phyloP scores from a whole-genome alignment of 495 filamentous ascomycete genomes.

The Aspergillus heteromorphus region DNA sequence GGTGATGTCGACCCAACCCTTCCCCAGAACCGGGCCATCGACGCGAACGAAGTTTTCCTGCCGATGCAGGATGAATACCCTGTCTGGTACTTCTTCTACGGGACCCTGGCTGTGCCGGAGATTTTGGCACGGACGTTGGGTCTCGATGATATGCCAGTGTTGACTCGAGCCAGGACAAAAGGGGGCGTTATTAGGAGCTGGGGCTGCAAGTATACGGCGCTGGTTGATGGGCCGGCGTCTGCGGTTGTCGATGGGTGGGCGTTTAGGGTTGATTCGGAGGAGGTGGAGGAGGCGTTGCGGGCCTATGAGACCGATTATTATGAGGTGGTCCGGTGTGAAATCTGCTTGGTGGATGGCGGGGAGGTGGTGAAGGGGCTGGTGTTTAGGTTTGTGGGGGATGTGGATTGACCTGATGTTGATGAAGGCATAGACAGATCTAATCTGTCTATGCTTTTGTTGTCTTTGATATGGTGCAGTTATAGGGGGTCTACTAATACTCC shows the following conservation, averaged over 20 bases:
- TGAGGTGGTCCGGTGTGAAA: conserved; percentile 38
- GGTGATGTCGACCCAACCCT: conserved; percentile 28
- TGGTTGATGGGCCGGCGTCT: conserved; percentile 24
- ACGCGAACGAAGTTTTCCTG: not conserved
- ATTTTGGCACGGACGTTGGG: conserved; percentile 20
- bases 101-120: conserved; percentile 22
- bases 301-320: conserved; percentile 37
- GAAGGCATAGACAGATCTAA: too few species aligned
- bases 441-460: too few species aligned
- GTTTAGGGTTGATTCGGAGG: conserved; percentile 25
- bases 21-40: conserved; percentile 15
- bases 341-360: conserved; percentile 9
- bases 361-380: not conserved
- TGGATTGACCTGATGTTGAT: not conserved
- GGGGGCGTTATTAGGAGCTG: conserved; percentile 28
- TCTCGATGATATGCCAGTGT: conserved; percentile 1
- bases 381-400: not conserved
- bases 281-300: conserved; percentile 33
- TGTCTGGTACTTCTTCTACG: conserved; percentile 42
- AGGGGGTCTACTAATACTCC: too few species aligned
- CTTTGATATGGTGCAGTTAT: too few species aligned
- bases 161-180: conserved; percentile 16
- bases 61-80: conserved; percentile 32
- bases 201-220: conserved; percentile 36
- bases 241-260: conserved; percentile 25